Base-by-base conservation (phyloP, 2,329 filamentous ascomycete species). In the Chrysosporium keratinophilum region DNA sequence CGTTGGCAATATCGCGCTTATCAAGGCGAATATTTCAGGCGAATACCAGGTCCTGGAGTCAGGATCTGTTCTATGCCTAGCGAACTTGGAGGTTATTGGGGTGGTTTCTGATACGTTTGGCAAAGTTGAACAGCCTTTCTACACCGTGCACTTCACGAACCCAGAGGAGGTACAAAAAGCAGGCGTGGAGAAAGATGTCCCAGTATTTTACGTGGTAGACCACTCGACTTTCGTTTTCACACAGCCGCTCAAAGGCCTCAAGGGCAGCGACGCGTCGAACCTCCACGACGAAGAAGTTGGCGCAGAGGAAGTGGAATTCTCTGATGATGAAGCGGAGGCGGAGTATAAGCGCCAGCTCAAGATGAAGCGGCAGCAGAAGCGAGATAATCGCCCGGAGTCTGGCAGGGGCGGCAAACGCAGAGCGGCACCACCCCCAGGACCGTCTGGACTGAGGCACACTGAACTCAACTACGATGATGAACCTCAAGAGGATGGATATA, bases 191-290 rank as follows among this genome's bases (percentile, higher is more conserved):
- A 73, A 80, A 40, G 88, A 85, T 28, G 81, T 79, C 1, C 80
- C 80, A 47, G 73, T 97, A 2, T 95, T 81, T 71, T 97, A 95
- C 64, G 82, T 91, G 2, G 79, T 84, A 43, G 74, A 80, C 7
- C 85, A 93, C 66, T 88, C 88, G 40, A 83, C 78, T 0, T 94
- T 85, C 62, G 88, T 95, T 53, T 93, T 95, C 65, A 96, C 91
- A 0, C 80, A 93, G 66, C 82, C 84, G 5, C 74, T 97, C 54
- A 86, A 85, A 68, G 78, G 77, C 50, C 67, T 85, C 63, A 97
- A 95, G 71, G 88, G 89, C 56, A 93, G 88, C 9, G 93, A 98
- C 69, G 91, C 93, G 7, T 95, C 88, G 50, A 97, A 97, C 66
- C 78, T 95, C 52, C 86, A 95, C 68, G 93, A 97, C 61, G 93